phyloP scores from a whole-genome alignment of 495 filamentous ascomycete genomes.

The Jackrogersella multiformis region DNA sequence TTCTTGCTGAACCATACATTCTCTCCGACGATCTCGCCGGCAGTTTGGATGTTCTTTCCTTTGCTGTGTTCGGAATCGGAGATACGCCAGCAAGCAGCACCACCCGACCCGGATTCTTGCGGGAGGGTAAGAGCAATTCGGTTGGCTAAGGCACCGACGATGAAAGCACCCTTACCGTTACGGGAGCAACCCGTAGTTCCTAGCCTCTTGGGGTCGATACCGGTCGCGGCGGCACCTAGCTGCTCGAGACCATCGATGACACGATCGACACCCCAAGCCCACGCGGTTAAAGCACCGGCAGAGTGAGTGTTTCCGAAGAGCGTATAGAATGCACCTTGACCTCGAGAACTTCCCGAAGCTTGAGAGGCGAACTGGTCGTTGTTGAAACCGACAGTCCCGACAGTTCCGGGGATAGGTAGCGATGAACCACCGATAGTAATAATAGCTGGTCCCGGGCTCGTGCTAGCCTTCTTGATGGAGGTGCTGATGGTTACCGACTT shows the following conservation, averaged over 20 bases:
- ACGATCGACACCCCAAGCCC: slow-evolving; percentile 63
- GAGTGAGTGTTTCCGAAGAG: slow-evolving; percentile 58
- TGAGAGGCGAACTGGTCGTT: slow-evolving; percentile 61
- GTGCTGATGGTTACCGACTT: slow-evolving; percentile 60
- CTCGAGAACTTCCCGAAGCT: slow-evolving; percentile 48
- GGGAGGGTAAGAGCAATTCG: slow-evolving; percentile 63
- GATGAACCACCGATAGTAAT: slow-evolving; percentile 57
- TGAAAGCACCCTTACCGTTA: slow-evolving; percentile 64
- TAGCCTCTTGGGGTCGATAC: slow-evolving; percentile 58
- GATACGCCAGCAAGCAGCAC: slow-evolving; percentile 62
- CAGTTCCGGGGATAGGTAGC: slow-evolving; percentile 58
- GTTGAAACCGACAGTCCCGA: slow-evolving; percentile 59
- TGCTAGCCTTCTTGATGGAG: slow-evolving; percentile 51
- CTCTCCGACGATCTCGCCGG: slow-evolving; percentile 58
- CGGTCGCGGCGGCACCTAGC: slow-evolving; percentile 48
- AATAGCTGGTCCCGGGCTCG: slow-evolving; percentile 58
- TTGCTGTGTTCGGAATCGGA: slow-evolving; percentile 52
- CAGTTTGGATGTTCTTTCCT: slow-evolving; percentile 62
- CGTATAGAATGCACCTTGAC: slow-evolving; percentile 59
- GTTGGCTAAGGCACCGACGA: slow-evolving; percentile 60
- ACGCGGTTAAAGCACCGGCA: slow-evolving; percentile 60
- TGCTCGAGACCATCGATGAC: slow-evolving; percentile 63
- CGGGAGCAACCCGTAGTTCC: slow-evolving; percentile 64
- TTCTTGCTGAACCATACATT: slow-evolving; percentile 61
- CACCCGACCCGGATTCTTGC: slow-evolving; percentile 62